A percentile compares a stretch with the other conserved stretches of the same genome.
These are phyloP conservation scores for Lentinula edodes DNA, from an alignment of 768 basidiomycete genomes.

Conservation along the genomic window DNA sequence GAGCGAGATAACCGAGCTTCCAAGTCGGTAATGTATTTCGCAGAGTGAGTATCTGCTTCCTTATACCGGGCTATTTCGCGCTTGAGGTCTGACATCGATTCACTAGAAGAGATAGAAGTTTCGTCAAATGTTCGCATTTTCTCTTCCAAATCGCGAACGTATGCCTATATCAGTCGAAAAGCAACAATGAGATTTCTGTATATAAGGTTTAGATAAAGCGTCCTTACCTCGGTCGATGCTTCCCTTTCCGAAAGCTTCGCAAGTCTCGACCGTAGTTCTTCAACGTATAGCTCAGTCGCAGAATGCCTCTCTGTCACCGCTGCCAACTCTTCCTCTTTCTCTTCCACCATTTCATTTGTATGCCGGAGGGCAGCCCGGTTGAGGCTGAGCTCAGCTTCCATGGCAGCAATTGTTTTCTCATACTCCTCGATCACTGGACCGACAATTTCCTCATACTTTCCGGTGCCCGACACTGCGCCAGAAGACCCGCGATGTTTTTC, in stretches of 20 bases:
- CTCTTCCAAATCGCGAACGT: slow-evolving; percentile 89
- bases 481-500: slow-evolving; percentile 60
- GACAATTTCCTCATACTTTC: slow-evolving; percentile 87
- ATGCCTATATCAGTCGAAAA: slow-evolving; percentile 51
- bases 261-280: slow-evolving; percentile 76
- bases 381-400: slow-evolving; percentile 88
- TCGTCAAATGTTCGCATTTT: slow-evolving; percentile 87
- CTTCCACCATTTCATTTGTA: slow-evolving; percentile 89
- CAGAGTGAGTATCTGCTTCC: slow-evolving; percentile 66
- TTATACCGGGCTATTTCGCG: slow-evolving; percentile 77
- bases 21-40: slow-evolving; percentile 80
- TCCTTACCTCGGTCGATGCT: slow-evolving; percentile 79
- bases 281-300: slow-evolving; percentile 80
- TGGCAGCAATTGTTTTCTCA: slow-evolving; percentile 91
- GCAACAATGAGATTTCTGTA: neutral
- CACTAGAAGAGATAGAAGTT: slow-evolving; percentile 65
- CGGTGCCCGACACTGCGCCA: slow-evolving; percentile 63
- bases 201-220: slow-evolving; percentile 4
- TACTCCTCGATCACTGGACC: slow-evolving; percentile 99
- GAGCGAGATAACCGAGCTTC: slow-evolving; percentile 75
- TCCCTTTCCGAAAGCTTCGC: slow-evolving; percentile 85
- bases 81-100: slow-evolving; percentile 77
- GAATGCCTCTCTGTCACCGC: slow-evolving; percentile 63
- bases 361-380: slow-evolving; percentile 83
- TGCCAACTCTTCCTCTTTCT: slow-evolving; percentile 79